Conservation (phyloP, 805 yeast genomes). For the Saturnispora kantuleensis region DNA sequence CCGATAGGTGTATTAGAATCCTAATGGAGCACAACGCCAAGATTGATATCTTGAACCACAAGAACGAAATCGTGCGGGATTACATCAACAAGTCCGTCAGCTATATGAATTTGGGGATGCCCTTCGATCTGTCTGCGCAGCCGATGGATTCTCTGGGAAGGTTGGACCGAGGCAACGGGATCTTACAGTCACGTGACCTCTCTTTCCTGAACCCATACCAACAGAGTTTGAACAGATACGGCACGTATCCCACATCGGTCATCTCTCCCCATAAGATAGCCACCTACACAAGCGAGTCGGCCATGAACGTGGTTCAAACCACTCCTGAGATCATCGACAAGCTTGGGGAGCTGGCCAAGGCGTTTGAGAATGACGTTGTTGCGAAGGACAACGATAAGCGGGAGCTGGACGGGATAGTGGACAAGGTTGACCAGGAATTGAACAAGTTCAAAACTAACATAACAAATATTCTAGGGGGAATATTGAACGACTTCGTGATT, state of each 20-base stretch:
- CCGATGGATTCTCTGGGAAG: conserved; percentile 5
- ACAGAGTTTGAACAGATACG: conserved; percentile 14
- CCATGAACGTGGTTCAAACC: conserved; percentile 41
- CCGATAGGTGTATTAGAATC: conserved; percentile 35
- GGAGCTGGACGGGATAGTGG: conserved; percentile 21
- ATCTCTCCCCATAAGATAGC: neutral
- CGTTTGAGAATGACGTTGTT: conserved; percentile 46
- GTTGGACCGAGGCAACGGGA: neutral
- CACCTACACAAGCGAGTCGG: conserved; percentile 40
- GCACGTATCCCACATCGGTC: conserved; percentile 18
- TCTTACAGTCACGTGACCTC: conserved; percentile 1
- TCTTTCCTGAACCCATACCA: conserved; percentile 12
- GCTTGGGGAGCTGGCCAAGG: conserved; percentile 36
- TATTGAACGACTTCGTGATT: conserved; percentile 3
- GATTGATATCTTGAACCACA: conserved; percentile 41
- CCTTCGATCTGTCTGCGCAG: conserved; percentile 5
- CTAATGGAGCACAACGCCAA: conserved; percentile 42
- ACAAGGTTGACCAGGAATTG: conserved; percentile 26
- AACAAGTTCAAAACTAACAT: conserved; percentile 24
- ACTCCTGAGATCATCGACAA: conserved; percentile 41
- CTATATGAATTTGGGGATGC: conserved; percentile 12
- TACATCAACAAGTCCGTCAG: conserved; percentile 23
- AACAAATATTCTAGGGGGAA: conserved; percentile 25
- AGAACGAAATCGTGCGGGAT: conserved; percentile 33
- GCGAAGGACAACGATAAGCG: conserved; percentile 29